Evolutionary conservation across 2,329 filamentous ascomycete genomes (phyloP).

Genomic region (Aureobasidium sp.): DNA sequence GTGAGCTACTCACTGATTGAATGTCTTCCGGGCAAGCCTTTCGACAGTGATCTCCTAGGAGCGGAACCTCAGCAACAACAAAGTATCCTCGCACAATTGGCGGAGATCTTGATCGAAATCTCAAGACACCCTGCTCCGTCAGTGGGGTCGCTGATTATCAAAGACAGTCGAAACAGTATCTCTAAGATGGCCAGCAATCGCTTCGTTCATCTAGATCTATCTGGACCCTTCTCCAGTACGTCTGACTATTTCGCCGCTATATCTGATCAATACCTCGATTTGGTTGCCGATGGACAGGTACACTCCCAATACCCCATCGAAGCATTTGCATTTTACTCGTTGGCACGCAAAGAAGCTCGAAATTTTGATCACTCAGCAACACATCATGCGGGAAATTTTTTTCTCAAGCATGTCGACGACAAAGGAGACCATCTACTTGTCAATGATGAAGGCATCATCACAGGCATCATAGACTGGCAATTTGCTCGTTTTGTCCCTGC

Average conservation of each 20-base stretch:
- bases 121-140: background rate
- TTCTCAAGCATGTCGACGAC: constrained; percentile 42
- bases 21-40: background rate
- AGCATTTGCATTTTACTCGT: constrained; percentile 7
- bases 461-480: constrained; percentile 43
- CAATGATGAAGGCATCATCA: constrained; percentile 41
- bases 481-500: constrained; percentile 13
- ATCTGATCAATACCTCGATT: background rate
- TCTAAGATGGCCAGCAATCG: background rate
- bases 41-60: background rate
- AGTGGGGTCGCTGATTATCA: background rate
- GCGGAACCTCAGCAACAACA: background rate
- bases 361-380: background rate
- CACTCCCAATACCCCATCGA: background rate
- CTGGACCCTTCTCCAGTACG: background rate
- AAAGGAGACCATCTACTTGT: constrained; percentile 45
- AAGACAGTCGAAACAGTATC: background rate
- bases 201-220: background rate
- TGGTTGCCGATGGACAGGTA: constrained; percentile 3
- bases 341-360: background rate
- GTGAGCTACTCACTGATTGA: constrained; percentile 7
- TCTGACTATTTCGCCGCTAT: background rate
- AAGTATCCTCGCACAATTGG: background rate
- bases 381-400: constrained; percentile 19
- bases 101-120: constrained; percentile 3